Conservation (phyloP, 2,329 filamentous ascomycete genomes). For the Colletotrichum acutatum region DNA sequence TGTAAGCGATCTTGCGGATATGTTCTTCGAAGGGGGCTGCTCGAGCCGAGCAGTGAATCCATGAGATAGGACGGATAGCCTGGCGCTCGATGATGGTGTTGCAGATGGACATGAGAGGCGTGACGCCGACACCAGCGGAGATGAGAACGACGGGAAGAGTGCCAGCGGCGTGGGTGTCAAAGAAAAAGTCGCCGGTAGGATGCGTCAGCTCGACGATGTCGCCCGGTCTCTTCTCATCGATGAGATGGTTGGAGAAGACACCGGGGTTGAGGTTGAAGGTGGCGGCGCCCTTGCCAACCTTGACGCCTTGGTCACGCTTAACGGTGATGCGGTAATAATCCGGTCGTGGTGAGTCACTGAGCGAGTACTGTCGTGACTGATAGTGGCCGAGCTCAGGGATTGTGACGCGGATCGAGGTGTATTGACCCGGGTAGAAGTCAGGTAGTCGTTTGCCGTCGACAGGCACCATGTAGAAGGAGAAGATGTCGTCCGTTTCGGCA, state of each 20-base stretch:
- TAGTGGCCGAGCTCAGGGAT: constrained; percentile 67
- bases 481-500: constrained; percentile 74
- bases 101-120: constrained; percentile 70
- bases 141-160: constrained; percentile 67
- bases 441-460: constrained; percentile 71
- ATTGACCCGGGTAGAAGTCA: constrained; percentile 76
- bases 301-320: constrained; percentile 69
- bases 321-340: constrained; percentile 78
- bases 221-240: constrained; percentile 70
- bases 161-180: constrained; percentile 54
- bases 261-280: constrained; percentile 65
- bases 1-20: constrained; percentile 55
- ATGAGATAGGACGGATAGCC: constrained; percentile 62
- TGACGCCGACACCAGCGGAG: constrained; percentile 69
- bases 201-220: constrained; percentile 74
- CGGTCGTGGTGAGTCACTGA: constrained; percentile 71
- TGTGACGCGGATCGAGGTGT: constrained; percentile 71
- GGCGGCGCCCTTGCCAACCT: constrained; percentile 51
- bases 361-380: constrained; percentile 78
- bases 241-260: constrained; percentile 76
- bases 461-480: constrained; percentile 76
- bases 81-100: constrained; percentile 61
- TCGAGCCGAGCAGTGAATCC: constrained; percentile 65
- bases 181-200: constrained; percentile 71
- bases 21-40: constrained; percentile 65